Conservation (phyloP, 2,329 filamentous ascomycete genomes). For the Ophiostoma quercus region DNA sequence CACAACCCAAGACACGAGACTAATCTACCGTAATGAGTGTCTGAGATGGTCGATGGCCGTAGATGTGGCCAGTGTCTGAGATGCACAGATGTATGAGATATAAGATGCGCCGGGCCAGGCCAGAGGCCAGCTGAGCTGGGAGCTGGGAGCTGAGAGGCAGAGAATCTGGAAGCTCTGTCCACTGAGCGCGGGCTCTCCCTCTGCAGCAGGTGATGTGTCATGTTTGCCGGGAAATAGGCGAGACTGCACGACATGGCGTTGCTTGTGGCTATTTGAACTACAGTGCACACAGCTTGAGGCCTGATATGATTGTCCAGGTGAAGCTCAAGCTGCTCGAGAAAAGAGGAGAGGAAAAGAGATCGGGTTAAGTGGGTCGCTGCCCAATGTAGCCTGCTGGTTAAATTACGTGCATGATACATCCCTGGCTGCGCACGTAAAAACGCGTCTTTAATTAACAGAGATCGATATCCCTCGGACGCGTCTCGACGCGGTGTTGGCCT, state of each 20-base stretch:
- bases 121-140: too few relatives aligned
- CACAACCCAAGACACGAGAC: not conserved
- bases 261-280: not conserved
- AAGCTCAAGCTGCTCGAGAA: not conserved
- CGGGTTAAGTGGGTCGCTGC: not conserved
- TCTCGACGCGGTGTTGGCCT: not conserved
- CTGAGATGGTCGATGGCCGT: conserved; percentile 2
- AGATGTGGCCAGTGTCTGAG: not conserved
- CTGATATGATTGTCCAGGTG: too few relatives aligned
- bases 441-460: not conserved
- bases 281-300: not conserved
- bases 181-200: not conserved
- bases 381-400: not conserved
- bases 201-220: conserved; percentile 1
- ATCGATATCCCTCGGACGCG: not conserved
- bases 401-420: not conserved
- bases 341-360: not conserved
- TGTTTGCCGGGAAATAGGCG: conserved; percentile 11
- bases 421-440: conserved; percentile 9
- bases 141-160: not conserved
- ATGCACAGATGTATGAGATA: not conserved
- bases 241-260: conserved; percentile 1
- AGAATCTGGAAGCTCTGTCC: not conserved
- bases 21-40: conserved; percentile 11
- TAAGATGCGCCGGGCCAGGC: not conserved